Base-by-base conservation (phyloP, 1,139 yeast genomes). In the Suhomyces bribrorum region DNA sequence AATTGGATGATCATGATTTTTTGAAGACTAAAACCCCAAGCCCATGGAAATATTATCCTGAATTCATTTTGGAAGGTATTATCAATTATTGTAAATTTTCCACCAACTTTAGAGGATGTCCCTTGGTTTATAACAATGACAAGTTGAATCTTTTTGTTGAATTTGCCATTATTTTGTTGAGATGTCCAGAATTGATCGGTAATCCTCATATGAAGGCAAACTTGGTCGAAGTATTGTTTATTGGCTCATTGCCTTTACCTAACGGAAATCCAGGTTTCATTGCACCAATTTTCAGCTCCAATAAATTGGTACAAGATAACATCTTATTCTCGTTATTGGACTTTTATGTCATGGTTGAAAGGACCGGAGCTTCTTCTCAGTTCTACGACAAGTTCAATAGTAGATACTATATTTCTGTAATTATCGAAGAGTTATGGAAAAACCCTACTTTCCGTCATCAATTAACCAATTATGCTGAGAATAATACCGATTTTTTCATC, bases 371-470 rank as follows among this genome's bases (percentile, higher is more conserved):
- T 3, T 83, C 94, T 5, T 83, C 95, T 0, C 98, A 92, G 62
- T 92, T 92, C 59, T 92, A 92, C 60, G 99, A 92, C 63, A 92
- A 92, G 61, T 92, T 94, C 66, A 90, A 88, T 61, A 80, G 88
- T 34, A 77, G 98, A 59, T 92, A 81, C 61, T 85, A 88, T 57
- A 87, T 90, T 31, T 84, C 97, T 1, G 79, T 80, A 35, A 84
- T 94, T 30, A 67, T 94, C 53, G 92, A 87, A 58, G 82, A 83
- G 49, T 69, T 92, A 37, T 92, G 97, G 95, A 77, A 82, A 45
- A 79, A 79, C 50, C 81, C 81, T 17, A 58, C 68, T 22, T 90
- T 86, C 62, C 77, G 86, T 44, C 61, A 66, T 7, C 94, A 86
- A 59, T 75, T 92, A 50, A 76, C 76, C 29, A 64, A 71, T 41